These are phyloP conservation scores for Hygrophorus pudorinus DNA, from an alignment of 768 basidiomycete genomes.

Conservation along the genomic window DNA sequence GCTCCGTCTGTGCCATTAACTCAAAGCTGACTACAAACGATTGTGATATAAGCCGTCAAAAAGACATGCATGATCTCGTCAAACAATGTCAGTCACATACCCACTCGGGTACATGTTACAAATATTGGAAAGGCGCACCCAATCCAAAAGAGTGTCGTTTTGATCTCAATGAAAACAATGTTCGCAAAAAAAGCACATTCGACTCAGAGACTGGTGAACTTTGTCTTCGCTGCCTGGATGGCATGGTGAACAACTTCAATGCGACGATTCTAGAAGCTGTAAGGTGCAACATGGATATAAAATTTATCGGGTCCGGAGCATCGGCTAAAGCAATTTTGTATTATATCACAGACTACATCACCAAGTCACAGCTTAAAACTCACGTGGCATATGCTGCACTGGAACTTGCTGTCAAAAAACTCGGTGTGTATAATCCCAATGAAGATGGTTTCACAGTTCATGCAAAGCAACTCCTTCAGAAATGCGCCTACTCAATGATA, in stretches of 20 bases:
- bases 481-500: too few species aligned
- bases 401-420: constrained; percentile 21
- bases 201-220: too few species aligned
- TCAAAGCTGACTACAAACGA: neutral
- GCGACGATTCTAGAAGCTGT: too few species aligned
- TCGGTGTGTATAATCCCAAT: constrained; percentile 16
- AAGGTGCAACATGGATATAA: too few species aligned
- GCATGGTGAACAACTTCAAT: constrained; percentile 32
- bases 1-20: constrained; percentile 8
- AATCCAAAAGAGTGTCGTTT: constrained; percentile 21
- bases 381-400: too few species aligned
- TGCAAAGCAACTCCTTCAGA: too few species aligned
- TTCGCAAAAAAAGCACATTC: constrained; percentile 6
- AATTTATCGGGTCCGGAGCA: too few species aligned
- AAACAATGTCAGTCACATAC: too few species aligned
- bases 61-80: constrained; percentile 19
- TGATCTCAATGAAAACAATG: constrained; percentile 17
- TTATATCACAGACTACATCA: constrained; percentile 42
- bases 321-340: constrained; percentile 32
- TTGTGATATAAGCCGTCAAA: neutral
- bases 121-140: too few species aligned
- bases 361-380: constrained; percentile 30
- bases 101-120: too few species aligned
- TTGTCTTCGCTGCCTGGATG: constrained; percentile 27
- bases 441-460: constrained; percentile 6